These are phyloP conservation scores for Capronia americana DNA, from an alignment of 2,329 filamentous ascomycete genomes.

Conservation along the genomic window DNA sequence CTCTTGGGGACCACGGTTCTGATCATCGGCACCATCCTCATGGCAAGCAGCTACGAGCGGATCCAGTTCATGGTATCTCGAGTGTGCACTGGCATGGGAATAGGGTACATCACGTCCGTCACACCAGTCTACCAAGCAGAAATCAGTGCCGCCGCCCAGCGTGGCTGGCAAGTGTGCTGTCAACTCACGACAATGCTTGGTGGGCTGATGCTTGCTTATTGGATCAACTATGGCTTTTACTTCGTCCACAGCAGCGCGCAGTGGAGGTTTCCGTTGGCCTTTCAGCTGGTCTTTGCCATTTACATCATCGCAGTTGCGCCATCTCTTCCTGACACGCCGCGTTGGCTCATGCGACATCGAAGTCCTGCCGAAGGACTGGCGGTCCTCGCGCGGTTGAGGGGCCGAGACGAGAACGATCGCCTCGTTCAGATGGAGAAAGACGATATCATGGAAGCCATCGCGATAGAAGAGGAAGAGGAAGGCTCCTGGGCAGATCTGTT, in stretches of 20 bases:
- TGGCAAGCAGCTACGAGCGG: slow-evolving; percentile 41
- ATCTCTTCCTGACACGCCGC: slow-evolving; percentile 50
- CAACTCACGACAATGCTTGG: slow-evolving; percentile 28
- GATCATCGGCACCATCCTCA: slow-evolving; percentile 50
- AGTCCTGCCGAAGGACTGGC: slow-evolving; percentile 58
- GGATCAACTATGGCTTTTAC: slow-evolving; percentile 25
- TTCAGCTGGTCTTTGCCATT: slow-evolving; percentile 47
- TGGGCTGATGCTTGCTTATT: slow-evolving; percentile 27
- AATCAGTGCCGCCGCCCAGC: slow-evolving; percentile 24
- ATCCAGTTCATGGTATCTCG: slow-evolving; percentile 33
- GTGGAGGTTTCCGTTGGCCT: slow-evolving; percentile 32
- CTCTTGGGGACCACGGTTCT: slow-evolving; percentile 64
- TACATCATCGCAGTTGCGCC: slow-evolving; percentile 53
- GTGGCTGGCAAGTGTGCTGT: slow-evolving; percentile 20
- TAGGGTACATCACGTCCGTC: slow-evolving; percentile 14
- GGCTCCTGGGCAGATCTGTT: slow-evolving; percentile 44
- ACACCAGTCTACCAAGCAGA: slow-evolving; percentile 51
- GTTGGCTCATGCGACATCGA: slow-evolving; percentile 58
- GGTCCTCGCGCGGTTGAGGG: slow-evolving; percentile 49
- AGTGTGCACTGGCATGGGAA: slow-evolving; percentile 22
- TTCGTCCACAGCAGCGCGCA: slow-evolving; percentile 16
- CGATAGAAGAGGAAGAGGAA: slow-evolving; percentile 38
- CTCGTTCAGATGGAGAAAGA: slow-evolving; percentile 45
- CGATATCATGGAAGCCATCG: slow-evolving; percentile 48
- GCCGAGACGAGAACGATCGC: slow-evolving; percentile 41